Evolutionary conservation across 2,329 filamentous ascomycete species (phyloP).

Genomic region (Microdochium trichocladiopsis): DNA sequence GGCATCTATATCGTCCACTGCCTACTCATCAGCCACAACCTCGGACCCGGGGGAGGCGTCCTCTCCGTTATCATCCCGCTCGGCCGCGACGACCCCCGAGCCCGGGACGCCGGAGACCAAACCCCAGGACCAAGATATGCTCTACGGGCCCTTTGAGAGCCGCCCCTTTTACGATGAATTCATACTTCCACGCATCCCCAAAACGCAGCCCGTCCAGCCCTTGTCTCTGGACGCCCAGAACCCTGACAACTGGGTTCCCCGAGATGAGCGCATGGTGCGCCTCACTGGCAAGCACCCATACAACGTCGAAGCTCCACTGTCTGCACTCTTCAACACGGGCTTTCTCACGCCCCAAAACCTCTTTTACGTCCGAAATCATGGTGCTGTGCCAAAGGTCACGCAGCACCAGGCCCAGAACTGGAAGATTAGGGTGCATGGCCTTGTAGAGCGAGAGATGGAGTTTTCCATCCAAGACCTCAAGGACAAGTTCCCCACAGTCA

Average conservation of each 20-base stretch:
- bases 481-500: constrained; percentile 70
- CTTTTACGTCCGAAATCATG: constrained; percentile 91
- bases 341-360: constrained; percentile 83
- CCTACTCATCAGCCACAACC: background rate
- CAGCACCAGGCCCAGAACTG: constrained; percentile 70
- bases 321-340: constrained; percentile 67
- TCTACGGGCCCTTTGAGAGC: background rate
- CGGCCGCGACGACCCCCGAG: background rate
- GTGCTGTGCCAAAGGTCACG: constrained; percentile 67
- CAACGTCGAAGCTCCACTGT: constrained; percentile 81
- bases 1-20: background rate
- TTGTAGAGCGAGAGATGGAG: constrained; percentile 70
- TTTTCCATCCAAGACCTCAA: constrained; percentile 69
- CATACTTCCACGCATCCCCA: background rate
- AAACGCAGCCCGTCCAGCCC: background rate
- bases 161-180: background rate
- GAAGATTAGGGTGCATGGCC: constrained; percentile 76
- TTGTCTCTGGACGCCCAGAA: constrained; percentile 59
- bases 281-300: constrained; percentile 87
- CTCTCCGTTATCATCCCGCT: background rate
- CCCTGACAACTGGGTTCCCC: constrained; percentile 72
- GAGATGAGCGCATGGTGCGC: constrained; percentile 76
- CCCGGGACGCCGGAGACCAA: background rate
- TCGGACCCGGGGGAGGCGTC: background rate
- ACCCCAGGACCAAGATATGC: background rate